phyloP scores from a whole-genome alignment of 2,329 filamentous ascomycete species.

The Colletotrichum nymphaeae region DNA sequence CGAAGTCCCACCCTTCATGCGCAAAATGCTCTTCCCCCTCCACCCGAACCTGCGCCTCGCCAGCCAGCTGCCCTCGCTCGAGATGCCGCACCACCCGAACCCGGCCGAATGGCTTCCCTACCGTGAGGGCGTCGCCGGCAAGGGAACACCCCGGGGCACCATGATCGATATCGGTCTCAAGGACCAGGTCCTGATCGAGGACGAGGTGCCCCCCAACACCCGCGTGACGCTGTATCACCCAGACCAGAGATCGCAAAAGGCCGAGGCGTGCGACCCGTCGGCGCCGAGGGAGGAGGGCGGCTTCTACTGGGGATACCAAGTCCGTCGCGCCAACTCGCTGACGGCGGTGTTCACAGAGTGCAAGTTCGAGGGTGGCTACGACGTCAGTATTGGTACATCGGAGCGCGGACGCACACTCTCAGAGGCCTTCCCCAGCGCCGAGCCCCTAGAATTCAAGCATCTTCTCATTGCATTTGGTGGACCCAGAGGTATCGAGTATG shows the following conservation, averaged over 20 bases:
- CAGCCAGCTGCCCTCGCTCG: slow-evolving; percentile 79
- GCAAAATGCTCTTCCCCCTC: slow-evolving; percentile 78
- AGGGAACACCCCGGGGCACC: slow-evolving; percentile 59
- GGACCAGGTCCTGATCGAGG: slow-evolving; percentile 65
- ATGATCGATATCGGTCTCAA: slow-evolving; percentile 69
- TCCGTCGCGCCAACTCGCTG: slow-evolving; percentile 74
- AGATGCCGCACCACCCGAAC: slow-evolving; percentile 87
- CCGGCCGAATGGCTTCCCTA: slow-evolving; percentile 83
- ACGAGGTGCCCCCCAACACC: slow-evolving; percentile 75
- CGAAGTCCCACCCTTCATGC: slow-evolving; percentile 86
- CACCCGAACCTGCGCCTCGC: slow-evolving; percentile 82
- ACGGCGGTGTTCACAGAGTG: slow-evolving; percentile 83
- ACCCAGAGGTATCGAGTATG: slow-evolving; percentile 81
- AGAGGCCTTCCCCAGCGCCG: slow-evolving; percentile 57
- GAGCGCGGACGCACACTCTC: slow-evolving; percentile 73
- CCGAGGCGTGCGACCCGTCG: slow-evolving; percentile 74
- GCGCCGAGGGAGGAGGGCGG: slow-evolving; percentile 79
- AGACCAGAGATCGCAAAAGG: slow-evolving; percentile 56
- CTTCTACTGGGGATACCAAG: slow-evolving; percentile 88
- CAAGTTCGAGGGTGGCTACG: slow-evolving; percentile 81
- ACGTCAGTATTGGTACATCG: slow-evolving; percentile 85
- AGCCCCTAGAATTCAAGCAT: slow-evolving; percentile 70
- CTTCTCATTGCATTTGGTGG: slow-evolving; percentile 85
- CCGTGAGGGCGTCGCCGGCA: slow-evolving; percentile 78
- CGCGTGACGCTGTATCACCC: slow-evolving; percentile 79